A percentile compares a stretch with the other conserved stretches of the same genome.
phyloP scores from a whole-genome alignment of 2,329 filamentous ascomycete genomes.

The Pseudopyricularia javanii region DNA sequence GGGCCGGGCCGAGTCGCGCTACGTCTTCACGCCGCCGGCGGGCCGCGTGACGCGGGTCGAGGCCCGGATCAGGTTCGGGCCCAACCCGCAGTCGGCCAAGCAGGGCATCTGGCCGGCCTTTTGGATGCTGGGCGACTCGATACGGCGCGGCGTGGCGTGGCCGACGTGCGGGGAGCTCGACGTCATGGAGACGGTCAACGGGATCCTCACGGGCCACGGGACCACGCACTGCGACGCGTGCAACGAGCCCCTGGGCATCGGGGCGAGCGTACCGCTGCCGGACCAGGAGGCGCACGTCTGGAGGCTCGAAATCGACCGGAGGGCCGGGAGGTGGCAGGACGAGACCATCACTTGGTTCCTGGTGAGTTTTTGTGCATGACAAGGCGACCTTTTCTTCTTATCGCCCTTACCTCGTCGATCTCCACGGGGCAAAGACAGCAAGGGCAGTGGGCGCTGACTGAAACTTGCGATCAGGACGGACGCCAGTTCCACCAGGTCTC shows the following conservation, averaged over 20 bases:
- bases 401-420: not conserved
- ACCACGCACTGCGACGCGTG: constrained; percentile 43
- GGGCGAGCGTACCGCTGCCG: constrained; percentile 20
- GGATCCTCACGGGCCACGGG: constrained; percentile 29
- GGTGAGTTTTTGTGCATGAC: not conserved
- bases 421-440: not conserved
- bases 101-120: constrained; percentile 48
- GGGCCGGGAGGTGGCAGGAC: constrained; percentile 25
- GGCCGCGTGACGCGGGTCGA: constrained; percentile 34
- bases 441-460: constrained; percentile 6
- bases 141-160: constrained; percentile 35
- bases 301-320: constrained; percentile 33
- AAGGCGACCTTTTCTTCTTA: not conserved
- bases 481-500: constrained; percentile 26
- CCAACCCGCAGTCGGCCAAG: constrained; percentile 23
- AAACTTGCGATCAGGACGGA: constrained; percentile 19
- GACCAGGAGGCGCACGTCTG: constrained; percentile 32
- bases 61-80: constrained; percentile 32
- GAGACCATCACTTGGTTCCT: constrained; percentile 35
- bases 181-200: constrained; percentile 44
- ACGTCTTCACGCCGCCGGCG: constrained; percentile 29
- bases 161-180: constrained; percentile 44
- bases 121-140: constrained; percentile 40
- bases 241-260: constrained; percentile 34
- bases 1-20: constrained; percentile 37